Evolutionary conservation across 805 yeast species (phyloP), one percentile per base, ranked within the genome.

Genomic region (Candida saitoana): DNA sequence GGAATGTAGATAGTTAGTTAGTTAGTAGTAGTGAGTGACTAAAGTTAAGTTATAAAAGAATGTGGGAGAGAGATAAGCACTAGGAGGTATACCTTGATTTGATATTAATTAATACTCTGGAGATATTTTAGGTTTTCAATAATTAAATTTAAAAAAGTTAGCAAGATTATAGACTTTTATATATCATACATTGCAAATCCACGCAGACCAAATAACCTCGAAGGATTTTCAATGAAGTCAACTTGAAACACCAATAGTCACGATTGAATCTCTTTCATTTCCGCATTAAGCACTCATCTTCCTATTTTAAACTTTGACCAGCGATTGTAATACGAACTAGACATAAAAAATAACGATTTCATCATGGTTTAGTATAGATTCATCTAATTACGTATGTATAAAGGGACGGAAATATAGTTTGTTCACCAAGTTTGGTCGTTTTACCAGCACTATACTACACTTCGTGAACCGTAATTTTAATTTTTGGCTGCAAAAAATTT

Each of bases 21-120:
- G 45, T 36, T 39, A 47, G 49, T 41, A 44, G 38, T 36, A 51
- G 50, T 37, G 57, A 52, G 42, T 40, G 56, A 52, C 55, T 39
- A 38, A 42, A 50, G 54, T 52, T 51, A 36, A 36, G 19, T 36
- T 17, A 43, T 49, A 43, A 22, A 30, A 20, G 32, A 29, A 29
- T 29, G 32, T 29, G 16, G 11, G 32, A 32, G 36, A 34, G 42
- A 33, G 39, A 39, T 19, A 29, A 12, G 32, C 43, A 39, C 48
- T 31, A 35, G 45, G 46, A 37, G 27, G 4, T 36, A 22, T 29
- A 29, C 32, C 32, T 29, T 5, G 11, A 11, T 14, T 29, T 29
- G 32, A 9, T 29, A 14, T 29, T 29, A 14, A 11, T 11, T 22
- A 11, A 22, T 11, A 22, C 27, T 22, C n/a, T n/a, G n/a, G n/a